Evolutionary conservation across 257 asterid genomes (phyloP).

Genomic region (Salvia splendens): DNA sequence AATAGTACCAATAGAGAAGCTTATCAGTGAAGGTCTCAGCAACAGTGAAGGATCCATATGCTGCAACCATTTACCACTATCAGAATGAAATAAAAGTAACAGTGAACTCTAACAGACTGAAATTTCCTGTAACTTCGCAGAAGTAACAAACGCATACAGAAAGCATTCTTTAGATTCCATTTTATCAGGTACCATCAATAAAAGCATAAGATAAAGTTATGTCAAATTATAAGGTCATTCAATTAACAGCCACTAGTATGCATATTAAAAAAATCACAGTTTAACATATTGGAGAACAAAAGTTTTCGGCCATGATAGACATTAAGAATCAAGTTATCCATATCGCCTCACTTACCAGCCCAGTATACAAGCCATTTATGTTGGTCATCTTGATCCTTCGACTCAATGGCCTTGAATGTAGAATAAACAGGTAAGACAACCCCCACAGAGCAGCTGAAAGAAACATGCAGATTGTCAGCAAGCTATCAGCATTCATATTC

Average conservation of each 20-base stretch:
- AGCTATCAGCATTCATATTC: constrained; percentile 8
- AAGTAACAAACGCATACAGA: constrained; percentile 13
- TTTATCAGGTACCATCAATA: constrained; percentile 3
- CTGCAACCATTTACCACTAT: constrained; percentile 57
- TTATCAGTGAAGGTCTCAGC: constrained; percentile 81
- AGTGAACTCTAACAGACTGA: constrained; percentile 8
- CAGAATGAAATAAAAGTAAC: constrained; percentile 25
- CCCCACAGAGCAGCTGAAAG: constrained; percentile 85
- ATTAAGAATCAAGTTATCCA: neutral
- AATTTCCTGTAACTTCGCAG: neutral
- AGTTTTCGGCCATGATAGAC: neutral
- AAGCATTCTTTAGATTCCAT: constrained; percentile 9
- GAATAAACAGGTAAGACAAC: constrained; percentile 87
- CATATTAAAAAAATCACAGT: constrained; percentile 1
- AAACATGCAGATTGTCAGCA: constrained; percentile 27
- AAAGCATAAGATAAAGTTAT: constrained; percentile 5
- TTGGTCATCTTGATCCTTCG: constrained; percentile 64
- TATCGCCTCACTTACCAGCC: constrained; percentile 71
- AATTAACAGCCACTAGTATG: constrained; percentile 7
- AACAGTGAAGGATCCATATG: constrained; percentile 86
- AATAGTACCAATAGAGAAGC: constrained; percentile 68
- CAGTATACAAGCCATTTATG: constrained; percentile 90
- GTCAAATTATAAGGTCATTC: neutral
- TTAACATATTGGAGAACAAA: neutral
- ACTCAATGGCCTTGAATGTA: constrained; percentile 92